phyloP scores from a whole-genome alignment of 2,329 filamentous ascomycete species.

The Penicillium sp. region DNA sequence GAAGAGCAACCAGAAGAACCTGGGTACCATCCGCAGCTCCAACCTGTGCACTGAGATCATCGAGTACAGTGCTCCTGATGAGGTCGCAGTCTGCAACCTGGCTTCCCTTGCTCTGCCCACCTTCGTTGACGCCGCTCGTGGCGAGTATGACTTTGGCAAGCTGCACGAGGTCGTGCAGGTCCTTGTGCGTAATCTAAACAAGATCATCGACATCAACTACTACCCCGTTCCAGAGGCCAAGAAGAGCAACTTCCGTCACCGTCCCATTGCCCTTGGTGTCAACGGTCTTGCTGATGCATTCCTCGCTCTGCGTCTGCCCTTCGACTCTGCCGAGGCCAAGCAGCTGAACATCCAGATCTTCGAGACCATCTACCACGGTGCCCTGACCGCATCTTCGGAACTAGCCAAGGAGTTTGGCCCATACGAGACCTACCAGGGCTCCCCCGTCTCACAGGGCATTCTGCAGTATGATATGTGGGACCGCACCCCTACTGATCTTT shows the following conservation, averaged over 20 bases:
- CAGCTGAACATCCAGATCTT: conserved; percentile 98
- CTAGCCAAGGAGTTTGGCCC: conserved; percentile 78
- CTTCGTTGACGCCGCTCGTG: conserved; percentile 81
- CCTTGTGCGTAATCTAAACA: conserved; percentile 93
- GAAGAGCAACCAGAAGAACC: conserved; percentile 99
- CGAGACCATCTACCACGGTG: conserved; percentile 97
- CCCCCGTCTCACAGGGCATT: conserved; percentile 88
- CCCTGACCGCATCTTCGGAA: conserved; percentile 82
- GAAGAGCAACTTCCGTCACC: conserved; percentile 96
- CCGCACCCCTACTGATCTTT: conserved; percentile 86
- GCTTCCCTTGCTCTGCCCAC: conserved; percentile 89
- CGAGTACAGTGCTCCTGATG: conserved; percentile 94
- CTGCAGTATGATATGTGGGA: conserved; percentile 99
- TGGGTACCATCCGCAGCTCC: conserved; percentile 96
- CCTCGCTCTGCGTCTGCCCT: conserved; percentile 92
- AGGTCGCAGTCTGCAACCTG: conserved; percentile 98
- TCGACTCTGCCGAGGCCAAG: conserved; percentile 91
- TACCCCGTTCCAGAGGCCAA: conserved; percentile 93
- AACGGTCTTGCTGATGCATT: conserved; percentile 98
- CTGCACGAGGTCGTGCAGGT: conserved; percentile 92
- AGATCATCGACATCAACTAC: conserved; percentile 96
- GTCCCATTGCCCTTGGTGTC: conserved; percentile 93
- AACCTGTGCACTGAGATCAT: conserved; percentile 99
- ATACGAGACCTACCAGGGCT: conserved; percentile 89
- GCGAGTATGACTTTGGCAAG: conserved; percentile 92